Percentiles rank a stretch among this genome's conserved stretches.
Evolutionary conservation across 176 grass and related monocot species (phyloP).

Genomic region (Juncus inflexus): DNA sequence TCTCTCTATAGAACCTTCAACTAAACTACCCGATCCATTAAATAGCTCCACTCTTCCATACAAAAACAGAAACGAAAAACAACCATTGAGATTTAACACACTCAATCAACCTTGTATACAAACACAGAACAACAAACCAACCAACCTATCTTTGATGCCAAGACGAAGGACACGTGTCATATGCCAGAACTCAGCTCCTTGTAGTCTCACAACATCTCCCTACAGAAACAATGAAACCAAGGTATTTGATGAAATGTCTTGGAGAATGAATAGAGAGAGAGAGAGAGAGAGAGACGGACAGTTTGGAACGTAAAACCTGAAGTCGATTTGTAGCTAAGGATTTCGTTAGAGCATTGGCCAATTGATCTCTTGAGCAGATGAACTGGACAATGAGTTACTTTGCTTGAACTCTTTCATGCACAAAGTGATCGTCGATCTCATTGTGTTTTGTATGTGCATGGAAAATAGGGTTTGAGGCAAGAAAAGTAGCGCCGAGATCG

Average conservation of each 20-base stretch:
- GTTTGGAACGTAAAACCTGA: no score
- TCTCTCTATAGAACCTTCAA: constrained; percentile 74
- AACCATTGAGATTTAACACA: not conserved
- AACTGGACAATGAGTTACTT: no score
- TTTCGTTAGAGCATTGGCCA: no score
- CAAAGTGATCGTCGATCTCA: no score
- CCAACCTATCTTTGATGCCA: constrained; percentile 55
- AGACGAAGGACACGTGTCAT: constrained; percentile 84
- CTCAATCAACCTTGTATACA: not conserved
- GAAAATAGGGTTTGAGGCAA: no score
- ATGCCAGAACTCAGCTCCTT: constrained; percentile 93
- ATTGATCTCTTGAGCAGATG: no score
- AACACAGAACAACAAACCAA: constrained; percentile 32
- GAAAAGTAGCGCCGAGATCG: no score
- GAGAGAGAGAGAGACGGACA: not conserved
- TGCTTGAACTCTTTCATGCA: no score
- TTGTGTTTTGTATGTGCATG: no score
- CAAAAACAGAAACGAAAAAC: not conserved
- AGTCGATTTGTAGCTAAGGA: no score
- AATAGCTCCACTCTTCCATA: constrained; percentile 72
- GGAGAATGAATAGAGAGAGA: not conserved
- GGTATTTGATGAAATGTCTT: constrained; percentile 49
- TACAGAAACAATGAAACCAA: not conserved
- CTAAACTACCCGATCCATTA: constrained; percentile 64
- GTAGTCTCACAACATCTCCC: constrained; percentile 78